phyloP scores from a whole-genome alignment of 2,329 filamentous ascomycete genomes.

The Fusarium sp. region DNA sequence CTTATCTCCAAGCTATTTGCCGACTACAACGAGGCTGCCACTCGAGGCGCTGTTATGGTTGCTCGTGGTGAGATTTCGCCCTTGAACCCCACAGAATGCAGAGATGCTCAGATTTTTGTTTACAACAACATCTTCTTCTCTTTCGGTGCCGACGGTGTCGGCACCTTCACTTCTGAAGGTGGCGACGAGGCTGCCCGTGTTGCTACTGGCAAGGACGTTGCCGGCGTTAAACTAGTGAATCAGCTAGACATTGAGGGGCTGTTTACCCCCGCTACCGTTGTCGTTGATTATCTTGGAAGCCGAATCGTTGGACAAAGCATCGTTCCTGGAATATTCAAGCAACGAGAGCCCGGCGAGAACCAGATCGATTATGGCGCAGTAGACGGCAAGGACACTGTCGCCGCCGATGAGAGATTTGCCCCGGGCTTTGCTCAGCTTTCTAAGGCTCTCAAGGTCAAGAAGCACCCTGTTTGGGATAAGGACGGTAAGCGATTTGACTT shows the following conservation, averaged over 20 bases:
- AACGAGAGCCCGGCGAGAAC: constrained; percentile 95
- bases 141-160: constrained; percentile 95
- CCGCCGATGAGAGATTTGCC: constrained; percentile 87
- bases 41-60: constrained; percentile 90
- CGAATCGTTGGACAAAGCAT: constrained; percentile 98
- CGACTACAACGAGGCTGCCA: constrained; percentile 96
- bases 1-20: constrained; percentile 96
- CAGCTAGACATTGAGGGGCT: constrained; percentile 95
- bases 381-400: constrained; percentile 95
- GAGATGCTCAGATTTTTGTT: constrained; percentile 97
- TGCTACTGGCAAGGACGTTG: constrained; percentile 95
- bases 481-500: constrained; percentile 89
- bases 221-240: constrained; percentile 94
- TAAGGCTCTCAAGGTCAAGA: constrained; percentile 89
- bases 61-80: constrained; percentile 92
- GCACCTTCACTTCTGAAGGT: constrained; percentile 95
- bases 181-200: constrained; percentile 96
- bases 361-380: constrained; percentile 99
- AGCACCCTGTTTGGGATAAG: constrained; percentile 98
- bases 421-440: constrained; percentile 90
- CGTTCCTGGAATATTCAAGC: constrained; percentile 98
- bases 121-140: constrained; percentile 99
- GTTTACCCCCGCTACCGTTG: constrained; percentile 94
- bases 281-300: constrained; percentile 97
- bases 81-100: constrained; percentile 91